Base-by-base conservation (phyloP, 1,284 basidiomycete species). In the Tranzscheliella williamsii region DNA sequence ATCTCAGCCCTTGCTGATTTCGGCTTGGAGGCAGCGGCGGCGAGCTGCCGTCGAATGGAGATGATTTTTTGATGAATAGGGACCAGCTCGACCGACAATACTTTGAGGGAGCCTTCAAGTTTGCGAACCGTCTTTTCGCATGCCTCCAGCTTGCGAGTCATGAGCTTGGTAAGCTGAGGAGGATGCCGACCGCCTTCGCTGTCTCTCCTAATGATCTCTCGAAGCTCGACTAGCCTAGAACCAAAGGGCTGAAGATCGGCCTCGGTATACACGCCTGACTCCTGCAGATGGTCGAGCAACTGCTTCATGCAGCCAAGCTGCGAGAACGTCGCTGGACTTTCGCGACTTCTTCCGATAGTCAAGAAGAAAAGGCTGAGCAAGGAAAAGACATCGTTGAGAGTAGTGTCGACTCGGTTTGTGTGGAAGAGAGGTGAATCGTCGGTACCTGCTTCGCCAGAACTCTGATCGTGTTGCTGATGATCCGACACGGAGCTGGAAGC, bases 101-200 rank as follows among this genome's bases (percentile, higher is more conserved):
- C 75, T 34, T 70, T 74, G 46, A 77, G 69, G 18, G 72, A 54
- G 36, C 65, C 65, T 30, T 76, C 64, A 21, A 77, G 63, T 36
- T 67, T 64, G 24, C 60, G 58, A 12, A 76, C 54, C 26, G 60
- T 54, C 53, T 73, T 72, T 33, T 69, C 91, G 72, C 91, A 94
- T 73, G 89, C 90, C 71, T 91, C 89, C 53, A 96, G 82, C 77
- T 96, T 94, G 51, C 89, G 84, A 69, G 90, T 87, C 54, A 98
- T 85, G 24, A 98, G 83, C 75, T 88, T 92, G 33, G 89, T 90
- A 80, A 98, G 86, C 24, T 91, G 86, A 51, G 86, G 85, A 1
- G 90, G 86, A 75, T 94, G 90, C 73, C 88, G 90, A 2, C 86
- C 87, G 47, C 86, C 47, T 46, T 89, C 87, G 21, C 58, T 61